Evolutionary conservation across 108 stramenopile species (phyloP).

Genomic region (Halocafeteria seosinensis): DNA sequence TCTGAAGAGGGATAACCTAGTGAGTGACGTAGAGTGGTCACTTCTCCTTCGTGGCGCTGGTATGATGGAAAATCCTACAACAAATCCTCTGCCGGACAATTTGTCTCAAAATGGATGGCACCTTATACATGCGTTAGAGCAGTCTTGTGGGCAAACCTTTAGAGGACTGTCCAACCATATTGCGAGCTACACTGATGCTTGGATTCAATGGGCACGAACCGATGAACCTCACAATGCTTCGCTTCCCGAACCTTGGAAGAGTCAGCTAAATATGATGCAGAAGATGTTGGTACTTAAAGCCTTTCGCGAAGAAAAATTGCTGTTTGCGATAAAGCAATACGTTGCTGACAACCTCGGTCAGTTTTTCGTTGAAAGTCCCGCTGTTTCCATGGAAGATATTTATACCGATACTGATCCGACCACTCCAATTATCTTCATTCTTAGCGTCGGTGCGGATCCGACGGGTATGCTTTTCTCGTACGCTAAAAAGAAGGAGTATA

Average conservation of each 20-base stretch:
- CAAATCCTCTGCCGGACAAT: constrained; percentile 17
- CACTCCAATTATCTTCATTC: constrained; percentile 47
- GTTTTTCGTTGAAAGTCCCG: constrained; percentile 30
- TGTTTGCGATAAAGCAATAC: constrained; percentile 20
- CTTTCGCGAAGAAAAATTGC: constrained; percentile 35
- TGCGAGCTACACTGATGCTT: constrained; percentile 10
- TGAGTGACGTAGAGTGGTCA: constrained; percentile 23
- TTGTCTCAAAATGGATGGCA: constrained; percentile 35
- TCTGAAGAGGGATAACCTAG: constrained; percentile 18
- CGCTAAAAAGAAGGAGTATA: constrained; percentile 34
- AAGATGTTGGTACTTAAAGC: constrained; percentile 33
- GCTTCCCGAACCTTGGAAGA: constrained; percentile 15
- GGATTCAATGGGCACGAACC: constrained; percentile 25
- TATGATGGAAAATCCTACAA: not conserved
- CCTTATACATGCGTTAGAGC: constrained; percentile 24
- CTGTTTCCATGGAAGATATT: constrained; percentile 38
- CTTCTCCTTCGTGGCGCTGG: constrained; percentile 35
- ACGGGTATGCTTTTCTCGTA: constrained; percentile 43
- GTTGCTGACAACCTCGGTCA: constrained; percentile 27
- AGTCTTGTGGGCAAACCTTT: constrained; percentile 12
- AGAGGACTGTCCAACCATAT: constrained; percentile 17
- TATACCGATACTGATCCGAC: constrained; percentile 32
- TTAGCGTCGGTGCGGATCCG: constrained; percentile 44
- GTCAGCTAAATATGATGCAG: constrained; percentile 14
- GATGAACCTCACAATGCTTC: constrained; percentile 2